These are phyloP conservation scores for Fennellomyces sp. DNA, from an alignment of 371 early-diverging fungal genomes.

Conservation along the genomic window DNA sequence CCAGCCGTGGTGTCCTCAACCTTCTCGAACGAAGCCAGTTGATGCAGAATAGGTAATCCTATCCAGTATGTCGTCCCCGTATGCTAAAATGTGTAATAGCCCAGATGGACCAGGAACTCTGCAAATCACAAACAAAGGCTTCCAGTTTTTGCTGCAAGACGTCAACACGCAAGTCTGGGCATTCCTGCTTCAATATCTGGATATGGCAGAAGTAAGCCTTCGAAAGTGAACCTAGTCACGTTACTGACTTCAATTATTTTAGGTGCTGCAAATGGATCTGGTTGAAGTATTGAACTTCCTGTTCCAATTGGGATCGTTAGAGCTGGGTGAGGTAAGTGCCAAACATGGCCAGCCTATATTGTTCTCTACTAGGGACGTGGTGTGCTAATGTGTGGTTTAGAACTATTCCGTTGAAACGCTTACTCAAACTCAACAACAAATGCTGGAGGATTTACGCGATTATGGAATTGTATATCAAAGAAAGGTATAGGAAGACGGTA, in stretches of 20 bases:
- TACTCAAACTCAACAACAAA: slow-evolving; percentile 80
- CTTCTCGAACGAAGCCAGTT: slow-evolving; percentile 69
- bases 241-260: no score
- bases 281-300: slow-evolving; percentile 92
- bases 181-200: slow-evolving; percentile 90
- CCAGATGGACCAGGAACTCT: slow-evolving; percentile 12
- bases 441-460: slow-evolving; percentile 87
- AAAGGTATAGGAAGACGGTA: slow-evolving; percentile 44
- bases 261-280: slow-evolving; percentile 84
- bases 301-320: slow-evolving; percentile 89
- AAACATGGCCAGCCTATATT: neutral
- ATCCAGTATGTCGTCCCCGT: neutral
- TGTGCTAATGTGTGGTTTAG: slow-evolving; percentile 24
- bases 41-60: slow-evolving; percentile 65
- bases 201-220: slow-evolving; percentile 73
- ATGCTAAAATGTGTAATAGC: slow-evolving; percentile 1
- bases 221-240: neutral
- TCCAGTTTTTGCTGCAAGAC: slow-evolving; percentile 95
- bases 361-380: no score
- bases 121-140: slow-evolving; percentile 93
- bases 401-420: slow-evolving; percentile 86
- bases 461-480: slow-evolving; percentile 92
- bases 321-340: slow-evolving; percentile 76
- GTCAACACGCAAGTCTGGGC: slow-evolving; percentile 95
- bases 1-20: slow-evolving; percentile 77